A percentile compares a stretch with the other conserved stretches of the same genome.
These are phyloP conservation scores for Lodderomyces metapsilosis DNA, from an alignment of 1,139 yeast species.

Conservation along the genomic window DNA sequence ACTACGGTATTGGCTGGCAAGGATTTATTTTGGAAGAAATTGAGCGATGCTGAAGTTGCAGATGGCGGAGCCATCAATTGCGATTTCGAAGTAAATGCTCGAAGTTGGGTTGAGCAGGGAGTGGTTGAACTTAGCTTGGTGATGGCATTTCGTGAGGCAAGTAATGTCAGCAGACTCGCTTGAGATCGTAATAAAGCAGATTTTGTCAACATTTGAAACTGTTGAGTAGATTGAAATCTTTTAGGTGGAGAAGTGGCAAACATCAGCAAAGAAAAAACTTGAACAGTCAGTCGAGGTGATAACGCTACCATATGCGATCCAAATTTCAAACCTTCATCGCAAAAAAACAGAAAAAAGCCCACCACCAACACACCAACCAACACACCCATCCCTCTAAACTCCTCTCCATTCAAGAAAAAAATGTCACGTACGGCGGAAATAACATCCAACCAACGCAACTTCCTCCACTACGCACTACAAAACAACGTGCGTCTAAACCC, in stretches of 20 bases:
- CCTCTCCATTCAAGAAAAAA: not conserved
- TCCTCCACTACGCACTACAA: constrained; percentile 60
- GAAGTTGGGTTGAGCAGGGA: not conserved
- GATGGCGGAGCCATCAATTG: constrained; percentile 3
- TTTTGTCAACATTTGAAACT: constrained; percentile 4
- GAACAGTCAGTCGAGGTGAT: no score
- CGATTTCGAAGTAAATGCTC: not conserved
- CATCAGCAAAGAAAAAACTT: not conserved
- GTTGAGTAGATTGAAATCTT: constrained; percentile 6
- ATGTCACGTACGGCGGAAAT: constrained; percentile 61
- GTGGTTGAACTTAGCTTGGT: not conserved
- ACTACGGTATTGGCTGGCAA: constrained; percentile 74
- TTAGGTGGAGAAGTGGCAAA: not conserved
- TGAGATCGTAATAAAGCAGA: not conserved
- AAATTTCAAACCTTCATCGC: not conserved
- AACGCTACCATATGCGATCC: not conserved
- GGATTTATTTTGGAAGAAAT: constrained; percentile 64
- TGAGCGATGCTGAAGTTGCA: constrained; percentile 27
- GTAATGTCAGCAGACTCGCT: not conserved
- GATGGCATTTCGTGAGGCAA: not conserved
- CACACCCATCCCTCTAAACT: not conserved
- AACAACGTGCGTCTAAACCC: constrained; percentile 61
- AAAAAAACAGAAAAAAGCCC: no score
- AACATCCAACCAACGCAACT: constrained; percentile 64
- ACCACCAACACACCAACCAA: not conserved